Conservation (phyloP, 208 protist genomes). For the Acanthamoeba castellanii region DNA sequence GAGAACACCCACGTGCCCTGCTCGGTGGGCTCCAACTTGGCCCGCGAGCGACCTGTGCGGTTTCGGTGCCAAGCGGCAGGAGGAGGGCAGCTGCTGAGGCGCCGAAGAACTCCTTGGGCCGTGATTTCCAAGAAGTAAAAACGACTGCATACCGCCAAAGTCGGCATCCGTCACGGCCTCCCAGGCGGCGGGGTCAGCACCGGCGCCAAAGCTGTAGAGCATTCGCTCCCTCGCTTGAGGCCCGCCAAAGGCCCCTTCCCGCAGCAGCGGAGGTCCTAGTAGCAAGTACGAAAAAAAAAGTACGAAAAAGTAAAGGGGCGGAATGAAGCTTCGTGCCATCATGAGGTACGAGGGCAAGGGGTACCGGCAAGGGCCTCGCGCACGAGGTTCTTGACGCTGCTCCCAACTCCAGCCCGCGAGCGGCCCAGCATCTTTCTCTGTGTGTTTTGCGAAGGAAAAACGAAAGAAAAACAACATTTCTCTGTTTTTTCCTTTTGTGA, state of each 20-base stretch:
- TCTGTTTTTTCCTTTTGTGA: not conserved
- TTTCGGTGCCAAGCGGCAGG: not conserved
- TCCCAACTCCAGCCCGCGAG: too few relatives aligned
- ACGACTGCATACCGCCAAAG: not conserved
- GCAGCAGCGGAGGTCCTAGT: conserved; percentile 8
- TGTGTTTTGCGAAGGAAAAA: not conserved
- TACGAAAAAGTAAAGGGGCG: too few relatives aligned
- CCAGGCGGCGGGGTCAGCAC: not conserved
- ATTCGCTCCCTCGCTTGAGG: not conserved
- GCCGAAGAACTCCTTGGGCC: not conserved
- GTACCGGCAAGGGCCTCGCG: too few relatives aligned
- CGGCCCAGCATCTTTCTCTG: too few relatives aligned
- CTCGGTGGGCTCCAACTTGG: not conserved
- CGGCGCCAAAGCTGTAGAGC: not conserved
- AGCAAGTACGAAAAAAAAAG: too few relatives aligned
- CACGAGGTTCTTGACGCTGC: too few relatives aligned
- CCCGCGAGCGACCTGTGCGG: not conserved
- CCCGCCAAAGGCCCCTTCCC: not conserved
- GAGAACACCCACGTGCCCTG: conserved; percentile 4
- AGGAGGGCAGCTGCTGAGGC: not conserved
- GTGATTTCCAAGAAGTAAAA: not conserved
- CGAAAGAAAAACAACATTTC: not conserved
- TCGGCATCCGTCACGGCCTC: not conserved
- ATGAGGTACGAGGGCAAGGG: too few relatives aligned
- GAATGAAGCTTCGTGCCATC: too few relatives aligned